Conservation (phyloP, 139 green algal species). For the Chlamydomonas urium region DNA sequence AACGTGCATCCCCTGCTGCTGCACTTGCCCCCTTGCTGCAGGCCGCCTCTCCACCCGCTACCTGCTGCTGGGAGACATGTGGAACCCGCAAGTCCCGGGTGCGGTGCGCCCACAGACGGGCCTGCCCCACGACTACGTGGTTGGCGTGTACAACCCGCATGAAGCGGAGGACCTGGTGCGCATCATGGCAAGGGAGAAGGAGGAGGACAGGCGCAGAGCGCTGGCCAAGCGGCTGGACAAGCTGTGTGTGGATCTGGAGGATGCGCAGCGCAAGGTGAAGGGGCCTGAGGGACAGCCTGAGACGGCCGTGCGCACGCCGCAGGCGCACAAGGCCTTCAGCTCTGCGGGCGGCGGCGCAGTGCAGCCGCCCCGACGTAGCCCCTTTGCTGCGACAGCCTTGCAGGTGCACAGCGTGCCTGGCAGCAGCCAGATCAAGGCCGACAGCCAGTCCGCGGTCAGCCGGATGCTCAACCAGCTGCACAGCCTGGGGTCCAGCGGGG, state of each 20-base stretch:
- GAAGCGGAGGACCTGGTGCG: background rate
- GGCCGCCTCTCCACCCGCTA: background rate
- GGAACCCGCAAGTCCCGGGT: background rate
- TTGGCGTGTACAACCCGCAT: constrained; percentile 1
- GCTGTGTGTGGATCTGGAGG: background rate
- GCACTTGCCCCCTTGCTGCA: background rate
- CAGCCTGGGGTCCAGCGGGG: too few species aligned
- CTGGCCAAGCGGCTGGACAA: background rate
- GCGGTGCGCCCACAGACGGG: background rate
- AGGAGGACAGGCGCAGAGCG: background rate
- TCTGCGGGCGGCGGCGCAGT: background rate
- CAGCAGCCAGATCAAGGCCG: too few species aligned
- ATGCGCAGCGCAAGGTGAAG: background rate
- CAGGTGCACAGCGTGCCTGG: too few species aligned
- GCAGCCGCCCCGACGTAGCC: too few species aligned
- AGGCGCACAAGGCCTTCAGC: background rate
- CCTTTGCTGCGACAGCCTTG: too few species aligned
- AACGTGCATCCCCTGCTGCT: background rate
- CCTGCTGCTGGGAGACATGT: constrained; percentile 1
- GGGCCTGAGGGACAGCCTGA: background rate
- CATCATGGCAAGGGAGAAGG: background rate
- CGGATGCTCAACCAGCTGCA: background rate
- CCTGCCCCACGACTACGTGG: background rate
- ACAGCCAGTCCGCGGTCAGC: background rate
- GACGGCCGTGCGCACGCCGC: background rate